Evolutionary conservation across 202 grass and related monocot genomes (phyloP), one percentile per base, ranked within the genome.

Genomic region (Alloteropsis angusta): DNA sequence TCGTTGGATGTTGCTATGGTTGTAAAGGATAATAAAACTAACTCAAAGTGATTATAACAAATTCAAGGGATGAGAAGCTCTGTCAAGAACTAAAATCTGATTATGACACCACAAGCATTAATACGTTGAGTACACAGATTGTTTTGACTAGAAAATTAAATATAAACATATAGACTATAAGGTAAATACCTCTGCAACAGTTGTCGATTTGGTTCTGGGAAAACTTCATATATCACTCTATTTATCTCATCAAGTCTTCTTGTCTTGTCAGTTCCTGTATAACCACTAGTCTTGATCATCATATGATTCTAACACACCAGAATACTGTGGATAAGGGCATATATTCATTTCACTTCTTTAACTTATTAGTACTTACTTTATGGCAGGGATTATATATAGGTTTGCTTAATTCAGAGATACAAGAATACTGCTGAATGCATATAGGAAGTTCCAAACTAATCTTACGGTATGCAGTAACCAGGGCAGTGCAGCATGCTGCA

Each of bases 381-480:
- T 75, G 63, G 47, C 25, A 73, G 62, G 47, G 62, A 43, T 57
- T 56, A 9, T 44, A 68, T n/a, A 15, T 44, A 25, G 67, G 35
- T 54, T 67, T 68, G 5, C 14, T 78, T 69, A 54, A 47, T 34
- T 72, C 43, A 79, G 50, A 71, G 81, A 84, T 77, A 35, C 59
- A 85, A 60, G 54, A 47, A 60, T 21, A 30, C 12, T 82, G 5
- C 19, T 72, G 59, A 85, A 67, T 78, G 71, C 32, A 74, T 60
- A 60, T 43, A 68, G 3, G 77, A 82, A 85, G 36, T 68, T 89
- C 43, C 28, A 65, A 68, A 64, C 53, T 54, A 77, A 38, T 84
- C 90, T 85, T 93, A 99, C 96, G 78, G 72, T 89, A 99, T 80
- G 92, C 96, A 83, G 82, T 80, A 67, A 99, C 90, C 41, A 99